A percentile compares a stretch with the other conserved stretches of the same genome.
Conservation (phyloP, 2,329 filamentous ascomycete species). For the Hypoxylon sp. region DNA sequence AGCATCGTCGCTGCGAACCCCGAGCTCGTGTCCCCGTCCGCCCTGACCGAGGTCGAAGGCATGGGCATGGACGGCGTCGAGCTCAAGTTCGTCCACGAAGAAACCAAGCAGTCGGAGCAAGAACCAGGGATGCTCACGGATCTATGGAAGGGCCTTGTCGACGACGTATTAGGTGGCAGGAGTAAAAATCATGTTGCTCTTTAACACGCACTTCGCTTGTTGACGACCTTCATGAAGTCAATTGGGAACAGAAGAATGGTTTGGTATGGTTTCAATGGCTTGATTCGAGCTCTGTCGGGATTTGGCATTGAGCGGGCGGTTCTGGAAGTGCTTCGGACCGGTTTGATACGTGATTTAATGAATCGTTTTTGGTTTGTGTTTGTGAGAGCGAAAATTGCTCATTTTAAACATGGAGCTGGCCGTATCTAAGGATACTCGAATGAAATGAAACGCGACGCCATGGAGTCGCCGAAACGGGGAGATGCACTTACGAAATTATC, state of each 20-base stretch:
- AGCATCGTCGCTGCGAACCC: constrained; percentile 70
- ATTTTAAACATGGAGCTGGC: constrained; percentile 15
- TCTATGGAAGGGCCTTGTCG: constrained; percentile 69
- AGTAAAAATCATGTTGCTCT: constrained; percentile 49
- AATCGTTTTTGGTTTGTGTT: constrained; percentile 16
- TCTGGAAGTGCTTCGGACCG: constrained; percentile 43
- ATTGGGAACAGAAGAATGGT: constrained; percentile 13
- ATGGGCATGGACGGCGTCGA: constrained; percentile 69
- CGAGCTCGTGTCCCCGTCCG: constrained; percentile 63
- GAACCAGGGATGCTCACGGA: constrained; percentile 64
- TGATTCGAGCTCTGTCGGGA: constrained; percentile 36
- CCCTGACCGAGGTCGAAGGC: constrained; percentile 70
- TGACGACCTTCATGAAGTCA: constrained; percentile 30
- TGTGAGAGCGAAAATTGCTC: constrained; percentile 14
- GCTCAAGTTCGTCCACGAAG: constrained; percentile 65
- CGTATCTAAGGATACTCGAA: constrained; percentile 20
- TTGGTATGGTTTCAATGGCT: constrained; percentile 16
- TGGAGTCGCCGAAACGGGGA: constrained; percentile 16
- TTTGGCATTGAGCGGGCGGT: constrained; percentile 39
- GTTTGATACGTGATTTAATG: constrained; percentile 42
- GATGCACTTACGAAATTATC: background rate
- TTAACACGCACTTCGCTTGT: constrained; percentile 31
- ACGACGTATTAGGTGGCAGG: constrained; percentile 59
- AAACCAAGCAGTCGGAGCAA: constrained; percentile 45
- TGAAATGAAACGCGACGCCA: constrained; percentile 6